Base-by-base conservation (phyloP, 2,329 filamentous ascomycete species). In the Chaetomiaceae sp. region DNA sequence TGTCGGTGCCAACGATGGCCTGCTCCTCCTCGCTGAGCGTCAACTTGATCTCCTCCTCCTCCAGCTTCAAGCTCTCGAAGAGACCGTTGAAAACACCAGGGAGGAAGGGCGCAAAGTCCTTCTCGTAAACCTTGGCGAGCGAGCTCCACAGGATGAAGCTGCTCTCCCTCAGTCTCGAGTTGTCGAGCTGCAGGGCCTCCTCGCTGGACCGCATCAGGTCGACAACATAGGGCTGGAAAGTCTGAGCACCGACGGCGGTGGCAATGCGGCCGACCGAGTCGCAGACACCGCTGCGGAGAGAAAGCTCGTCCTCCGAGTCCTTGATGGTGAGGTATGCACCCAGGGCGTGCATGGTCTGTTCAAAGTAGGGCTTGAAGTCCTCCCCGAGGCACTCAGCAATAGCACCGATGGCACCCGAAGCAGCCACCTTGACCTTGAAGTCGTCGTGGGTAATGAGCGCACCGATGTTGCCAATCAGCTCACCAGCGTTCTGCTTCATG, bases 91-190 rank as follows among this genome's bases (percentile, higher is more conserved):
- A 86, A 44, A 89, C 87, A 44, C 86, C 87, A 0, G 80, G 76
- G 6, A 93, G 78, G 72, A 89, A 93, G 52, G 87, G 83, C 50
- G 82, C 81, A 56, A 95, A 92, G 48, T 90, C 78, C 64, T 89
- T 86, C 62, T 86, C 85, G 70, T 97, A 97, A 9, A 97, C 89
- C 74, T 95, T 95, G 56, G 92, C 87, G 66, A 99, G 83, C 35
- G 88, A 89, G 58, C 89, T 90, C 92, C 93, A 99, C 48, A 99
- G 79, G 56, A 97, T 95, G 73, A 96, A 99, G 67, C 89, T 96
- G 55, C 90, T 96, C 75, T 99, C 93, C 69, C 90, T 88, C 45
- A 97, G 82, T 51, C 91, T 82, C 37, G 91, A 87, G 72, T 96
- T 91, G 61, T 89, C 91, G 3, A 99, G 83, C 61, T 86, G 77